Evolutionary conservation across 1,139 yeast genomes (phyloP), one percentile per base, ranked within the genome.

Genomic region (Protomyces gravidus): DNA sequence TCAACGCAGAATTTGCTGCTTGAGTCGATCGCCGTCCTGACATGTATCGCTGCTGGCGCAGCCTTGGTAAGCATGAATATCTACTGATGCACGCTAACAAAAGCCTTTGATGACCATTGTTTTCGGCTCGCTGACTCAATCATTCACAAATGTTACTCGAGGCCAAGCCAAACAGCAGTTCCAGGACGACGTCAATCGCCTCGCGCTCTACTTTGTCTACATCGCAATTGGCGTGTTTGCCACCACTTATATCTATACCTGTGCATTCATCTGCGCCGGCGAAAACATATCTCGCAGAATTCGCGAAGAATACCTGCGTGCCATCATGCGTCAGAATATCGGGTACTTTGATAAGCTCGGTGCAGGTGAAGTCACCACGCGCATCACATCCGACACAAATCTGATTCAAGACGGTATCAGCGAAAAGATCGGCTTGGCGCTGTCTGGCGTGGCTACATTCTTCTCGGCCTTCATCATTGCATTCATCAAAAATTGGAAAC

Each of bases 321-420:
- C 78, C 2, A 67, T 76, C 13, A 64, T 76, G 56, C 68, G 76
- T 45, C 79, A 76, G 63, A 76, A 76, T 57, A 70, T 76, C 55
- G 79, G 75, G n/a, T 76, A 73, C 63, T 76, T 76, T 63, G 79
- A 76, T 65, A 68, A 70, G 49, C 67, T 76, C 15, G 79, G 79
- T 27, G 73, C 78, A 15, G 79, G 79, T 25, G 76, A 74, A 62
- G 64, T 68, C 50, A 68, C 70, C 26, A 73, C 78, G 25, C 72
- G 78, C 15, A 75, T 76, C 65, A 75, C 77, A 30, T 70, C 74
- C 42, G 79, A 76, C 51, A 73, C 78, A n/a, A 68, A 71, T 36
- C 66, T 71, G 36, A 73, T 76, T 56, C 79, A 76, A 64, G 77
- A 74, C 48, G 79, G 78, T 45, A 75, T 76, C 55, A 72, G 76